Percentiles rank a stretch among this genome's conserved stretches.
Evolutionary conservation across 768 basidiomycete genomes (phyloP).

Genomic region (Russula sp.): DNA sequence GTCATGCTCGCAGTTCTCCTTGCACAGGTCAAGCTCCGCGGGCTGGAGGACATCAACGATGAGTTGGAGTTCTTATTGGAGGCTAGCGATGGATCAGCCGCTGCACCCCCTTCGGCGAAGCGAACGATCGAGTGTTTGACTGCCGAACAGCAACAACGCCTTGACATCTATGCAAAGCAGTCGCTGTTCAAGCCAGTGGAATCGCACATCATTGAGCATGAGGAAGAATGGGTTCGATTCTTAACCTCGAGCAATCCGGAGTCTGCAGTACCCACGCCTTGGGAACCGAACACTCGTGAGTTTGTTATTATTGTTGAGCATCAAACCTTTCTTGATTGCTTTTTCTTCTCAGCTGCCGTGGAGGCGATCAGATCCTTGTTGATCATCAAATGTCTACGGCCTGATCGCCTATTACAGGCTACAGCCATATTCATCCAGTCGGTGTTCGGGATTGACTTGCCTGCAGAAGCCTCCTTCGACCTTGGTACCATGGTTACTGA

Average conservation of each 20-base stretch:
- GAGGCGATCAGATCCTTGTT: slow-evolving; percentile 74
- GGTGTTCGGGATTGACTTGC: slow-evolving; percentile 81
- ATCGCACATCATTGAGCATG: slow-evolving; percentile 55
- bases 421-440: slow-evolving; percentile 68
- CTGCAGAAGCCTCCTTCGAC: slow-evolving; percentile 68
- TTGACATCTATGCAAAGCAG: slow-evolving; percentile 69
- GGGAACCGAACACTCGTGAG: slow-evolving; percentile 77
- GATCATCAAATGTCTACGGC: slow-evolving; percentile 86
- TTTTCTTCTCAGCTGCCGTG: slow-evolving; percentile 51
- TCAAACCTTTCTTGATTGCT: slow-evolving; percentile 27
- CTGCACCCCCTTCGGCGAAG: slow-evolving; percentile 38
- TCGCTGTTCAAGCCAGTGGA: slow-evolving; percentile 76
- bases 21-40: slow-evolving; percentile 83
- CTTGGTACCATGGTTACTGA: slow-evolving; percentile 72
- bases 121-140: slow-evolving; percentile 52
- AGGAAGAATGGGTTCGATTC: slow-evolving; percentile 70
- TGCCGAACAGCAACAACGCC: slow-evolving; percentile 63
- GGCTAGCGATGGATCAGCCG: slow-evolving; percentile 65
- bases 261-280: slow-evolving; percentile 64
- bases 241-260: slow-evolving; percentile 67
- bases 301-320: slow-evolving; percentile 27
- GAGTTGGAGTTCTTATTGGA: slow-evolving; percentile 93
- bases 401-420: slow-evolving; percentile 86
- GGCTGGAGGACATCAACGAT: slow-evolving; percentile 72
- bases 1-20: slow-evolving; percentile 88